Conservation (phyloP, 352 stramenopile genomes). For the Phytopythium aichiense region DNA sequence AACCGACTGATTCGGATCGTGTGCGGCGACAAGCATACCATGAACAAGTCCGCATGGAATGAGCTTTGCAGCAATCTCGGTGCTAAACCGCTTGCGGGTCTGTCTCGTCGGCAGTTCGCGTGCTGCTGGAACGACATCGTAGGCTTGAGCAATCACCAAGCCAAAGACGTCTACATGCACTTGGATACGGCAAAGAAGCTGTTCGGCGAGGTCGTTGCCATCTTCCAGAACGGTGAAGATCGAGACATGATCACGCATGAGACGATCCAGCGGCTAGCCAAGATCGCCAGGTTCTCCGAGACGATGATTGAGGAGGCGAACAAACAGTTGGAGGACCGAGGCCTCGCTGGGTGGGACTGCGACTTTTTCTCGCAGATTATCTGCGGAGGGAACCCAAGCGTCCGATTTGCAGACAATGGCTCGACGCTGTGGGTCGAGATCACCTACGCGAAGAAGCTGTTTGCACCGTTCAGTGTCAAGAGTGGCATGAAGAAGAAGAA, state of each 20-base stretch:
- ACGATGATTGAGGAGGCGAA: conserved; percentile 20
- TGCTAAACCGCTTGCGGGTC: conserved; percentile 26
- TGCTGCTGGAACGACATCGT: conserved; percentile 51
- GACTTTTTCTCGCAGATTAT: conserved; percentile 38
- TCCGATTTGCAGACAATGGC: conserved; percentile 34
- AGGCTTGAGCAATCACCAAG: conserved; percentile 25
- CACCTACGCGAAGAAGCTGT: conserved; percentile 48
- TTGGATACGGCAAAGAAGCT: conserved; percentile 42
- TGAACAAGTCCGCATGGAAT: conserved; percentile 28
- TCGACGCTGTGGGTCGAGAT: conserved; percentile 44
- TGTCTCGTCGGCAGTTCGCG: conserved; percentile 48
- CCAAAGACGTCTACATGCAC: conserved; percentile 44
- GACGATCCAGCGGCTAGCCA: conserved; percentile 30
- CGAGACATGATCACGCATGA: conserved; percentile 24
- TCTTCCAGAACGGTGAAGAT: conserved; percentile 41
- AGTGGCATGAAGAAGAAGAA: conserved; percentile 40
- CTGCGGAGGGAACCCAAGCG: conserved; percentile 22
- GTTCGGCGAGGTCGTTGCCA: conserved; percentile 31
- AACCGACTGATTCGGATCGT: conserved; percentile 39
- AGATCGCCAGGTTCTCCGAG: conserved; percentile 26
- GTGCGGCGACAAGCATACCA: conserved; percentile 24
- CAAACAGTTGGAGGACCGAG: conserved; percentile 17
- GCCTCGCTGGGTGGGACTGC: conserved; percentile 23
- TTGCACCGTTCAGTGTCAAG: conserved; percentile 32
- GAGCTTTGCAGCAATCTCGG: conserved; percentile 30